Base-by-base conservation (phyloP, 345 rosid genomes). In the Draba incana region DNA sequence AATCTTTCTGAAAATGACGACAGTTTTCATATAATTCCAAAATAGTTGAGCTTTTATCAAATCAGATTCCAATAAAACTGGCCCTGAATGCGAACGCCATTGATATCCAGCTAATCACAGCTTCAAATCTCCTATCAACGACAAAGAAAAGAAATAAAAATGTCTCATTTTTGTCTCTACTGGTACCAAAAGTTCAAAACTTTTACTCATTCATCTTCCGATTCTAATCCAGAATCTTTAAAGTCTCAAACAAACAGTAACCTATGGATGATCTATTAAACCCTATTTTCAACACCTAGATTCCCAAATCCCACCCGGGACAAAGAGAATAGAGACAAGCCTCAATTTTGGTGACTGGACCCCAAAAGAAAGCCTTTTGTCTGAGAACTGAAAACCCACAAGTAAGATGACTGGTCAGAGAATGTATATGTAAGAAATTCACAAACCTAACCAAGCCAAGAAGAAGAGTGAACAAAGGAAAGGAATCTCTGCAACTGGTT, bases 51-150 rank as follows among this genome's bases (percentile, higher is more conserved):
- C 27, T 50, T 25, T 66, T 42, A 49, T 20, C 30, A 55, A 2
- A 35, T 71, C 20, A 57, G 61, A 72, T 50, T 57, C 77, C 71
- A 58, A 43, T 51, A 25, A 58, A 59, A 43, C 15, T 66, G 72
- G 72, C 56, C 16, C 77, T 16, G 69, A 46, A 25, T 42, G 59
- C 23, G 60, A 77, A 60, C 74, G 37, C 73, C 79, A 66, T 30
- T 63, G 61, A 54, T 54, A 74, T 75, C 80, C 83, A 70, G 81
- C 80, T 53, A 69, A 76, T 69, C 39, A 79, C 84, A 77, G 79
- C 83, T 80, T 75, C 58, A 68, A 68, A 33, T 56, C 16, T n/a
- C 45, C 60, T 57, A 57, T 8, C 14, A 66, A 64, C 59, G 28
- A 72, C 70, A 65, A 37, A 3, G 2, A 43, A 51, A 71, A 23